Percentiles rank a stretch among this genome's conserved stretches.
phyloP scores from a whole-genome alignment of 2,329 filamentous ascomycete species.

The Beauveria medogensis region DNA sequence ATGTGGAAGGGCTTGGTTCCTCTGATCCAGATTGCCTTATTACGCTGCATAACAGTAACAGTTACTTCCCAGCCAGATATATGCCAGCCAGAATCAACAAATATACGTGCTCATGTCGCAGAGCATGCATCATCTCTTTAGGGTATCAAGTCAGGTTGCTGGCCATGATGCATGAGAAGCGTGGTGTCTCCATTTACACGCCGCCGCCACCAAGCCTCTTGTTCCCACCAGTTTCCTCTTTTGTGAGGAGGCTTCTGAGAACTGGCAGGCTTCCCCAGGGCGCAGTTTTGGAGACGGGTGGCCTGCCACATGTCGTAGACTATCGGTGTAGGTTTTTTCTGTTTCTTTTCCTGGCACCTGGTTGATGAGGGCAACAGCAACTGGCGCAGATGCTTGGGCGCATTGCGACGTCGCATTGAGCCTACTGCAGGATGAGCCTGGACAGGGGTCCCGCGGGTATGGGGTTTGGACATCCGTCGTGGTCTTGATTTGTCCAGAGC shows the following conservation, averaged over 20 bases:
- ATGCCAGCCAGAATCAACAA: too few species aligned
- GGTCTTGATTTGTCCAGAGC: not conserved
- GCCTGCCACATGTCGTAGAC: not conserved
- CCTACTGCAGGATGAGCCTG: not conserved
- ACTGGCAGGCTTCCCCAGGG: not conserved
- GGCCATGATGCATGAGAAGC: not conserved
- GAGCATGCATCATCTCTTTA: too few species aligned
- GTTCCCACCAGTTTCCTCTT: constrained; percentile 1
- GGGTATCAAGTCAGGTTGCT: too few species aligned
- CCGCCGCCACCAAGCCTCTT: constrained; percentile 5
- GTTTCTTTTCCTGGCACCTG: not conserved
- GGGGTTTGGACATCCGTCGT: not conserved
- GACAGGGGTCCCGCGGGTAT: not conserved
- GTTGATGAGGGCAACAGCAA: not conserved
- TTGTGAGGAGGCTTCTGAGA: not conserved
- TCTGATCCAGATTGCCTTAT: not conserved
- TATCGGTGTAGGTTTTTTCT: constrained; percentile 1
- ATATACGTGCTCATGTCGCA: too few species aligned
- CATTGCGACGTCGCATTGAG: not conserved
- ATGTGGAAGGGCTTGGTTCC: not conserved
- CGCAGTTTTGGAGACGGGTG: not conserved
- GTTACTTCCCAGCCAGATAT: not conserved
- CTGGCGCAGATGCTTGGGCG: not conserved
- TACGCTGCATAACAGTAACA: not conserved
- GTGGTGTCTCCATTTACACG: constrained; percentile 2